A percentile compares a stretch with the other conserved stretches of the same genome.
Conservation (phyloP, 1,284 basidiomycete genomes). For the Melanopsichium pennsylvanicum region DNA sequence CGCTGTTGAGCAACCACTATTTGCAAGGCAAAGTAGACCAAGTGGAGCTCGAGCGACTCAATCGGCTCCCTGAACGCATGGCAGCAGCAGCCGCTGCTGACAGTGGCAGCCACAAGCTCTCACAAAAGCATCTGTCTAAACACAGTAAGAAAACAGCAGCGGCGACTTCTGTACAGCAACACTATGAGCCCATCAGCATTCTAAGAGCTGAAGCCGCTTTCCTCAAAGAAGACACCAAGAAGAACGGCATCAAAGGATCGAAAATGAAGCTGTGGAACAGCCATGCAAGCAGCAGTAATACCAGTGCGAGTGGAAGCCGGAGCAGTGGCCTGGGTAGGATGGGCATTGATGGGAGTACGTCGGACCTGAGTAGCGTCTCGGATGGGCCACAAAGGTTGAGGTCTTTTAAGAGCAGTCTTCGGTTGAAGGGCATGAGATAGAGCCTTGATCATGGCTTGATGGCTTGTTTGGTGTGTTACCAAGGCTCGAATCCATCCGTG, state of each 20-base stretch:
- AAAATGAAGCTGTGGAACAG: conserved; percentile 7
- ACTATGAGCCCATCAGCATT: conserved; percentile 44
- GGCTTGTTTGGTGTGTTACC: no score
- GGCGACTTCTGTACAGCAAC: neutral
- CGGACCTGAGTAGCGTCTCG: conserved; percentile 18
- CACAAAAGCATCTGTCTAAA: conserved; percentile 25
- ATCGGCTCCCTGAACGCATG: conserved; percentile 25
- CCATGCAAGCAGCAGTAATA: conserved; percentile 4
- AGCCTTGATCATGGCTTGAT: no score
- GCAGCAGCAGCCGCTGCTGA: conserved; percentile 8
- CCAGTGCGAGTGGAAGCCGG: conserved; percentile 7
- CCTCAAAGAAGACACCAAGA: conserved; percentile 20
- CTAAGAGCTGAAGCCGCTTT: conserved; percentile 39
- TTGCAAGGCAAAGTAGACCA: conserved; percentile 26
- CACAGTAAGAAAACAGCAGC: conserved; percentile 25
- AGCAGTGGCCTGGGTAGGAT: neutral
- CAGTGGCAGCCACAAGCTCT: neutral
- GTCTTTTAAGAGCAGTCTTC: conserved; percentile 31
- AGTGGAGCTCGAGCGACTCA: conserved; percentile 27
- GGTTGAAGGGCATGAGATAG: conserved; percentile 24
- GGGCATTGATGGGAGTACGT: conserved; percentile 5
- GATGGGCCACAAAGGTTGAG: conserved; percentile 22
- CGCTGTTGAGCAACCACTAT: conserved; percentile 39
- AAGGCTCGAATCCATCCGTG: neutral
- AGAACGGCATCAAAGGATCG: conserved; percentile 21